Evolutionary conservation across 371 early-diverging fungal species (phyloP).

Genomic region (Sporodiniella umbellata): DNA sequence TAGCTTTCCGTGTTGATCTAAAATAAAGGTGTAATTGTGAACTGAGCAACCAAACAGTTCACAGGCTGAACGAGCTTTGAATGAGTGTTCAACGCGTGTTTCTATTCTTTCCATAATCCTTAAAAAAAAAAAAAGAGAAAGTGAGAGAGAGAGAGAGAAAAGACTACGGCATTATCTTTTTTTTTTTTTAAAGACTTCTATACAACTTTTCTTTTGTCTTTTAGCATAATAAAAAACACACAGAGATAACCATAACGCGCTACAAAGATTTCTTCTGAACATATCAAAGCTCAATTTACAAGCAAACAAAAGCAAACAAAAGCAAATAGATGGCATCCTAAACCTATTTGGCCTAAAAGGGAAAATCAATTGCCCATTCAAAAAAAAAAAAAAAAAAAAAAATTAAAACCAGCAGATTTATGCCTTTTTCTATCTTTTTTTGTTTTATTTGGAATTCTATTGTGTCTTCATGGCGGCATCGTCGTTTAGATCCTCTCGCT

Average conservation of each 20-base stretch:
- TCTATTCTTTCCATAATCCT: constrained; percentile 2
- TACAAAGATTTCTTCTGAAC: too few species aligned
- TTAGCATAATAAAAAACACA: too few species aligned
- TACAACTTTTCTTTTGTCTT: too few species aligned
- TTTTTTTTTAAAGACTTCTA: too few species aligned
- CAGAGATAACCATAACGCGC: too few species aligned
- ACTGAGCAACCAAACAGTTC: constrained; percentile 5
- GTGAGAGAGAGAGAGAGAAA: neutral
- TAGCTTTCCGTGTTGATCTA: neutral
- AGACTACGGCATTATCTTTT: too few species aligned
- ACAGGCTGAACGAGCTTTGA: neutral
- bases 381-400: neutral
- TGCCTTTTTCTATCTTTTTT: neutral
- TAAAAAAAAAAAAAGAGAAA: too few species aligned
- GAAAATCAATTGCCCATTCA: too few species aligned
- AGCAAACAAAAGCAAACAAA: too few species aligned
- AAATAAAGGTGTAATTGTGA: constrained; percentile 1
- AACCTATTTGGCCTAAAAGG: too few species aligned
- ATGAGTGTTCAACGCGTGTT: neutral
- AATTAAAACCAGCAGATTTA: neutral
- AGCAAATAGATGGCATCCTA: too few species aligned
- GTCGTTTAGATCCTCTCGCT: constrained; percentile 42
- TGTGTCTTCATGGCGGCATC: constrained; percentile 9
- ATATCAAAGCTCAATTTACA: too few species aligned
- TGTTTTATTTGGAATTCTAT: neutral